Evolutionary conservation across 164 flowering plant genomes (phyloP), one percentile per base, ranked within the genome.

Genomic region (Saururus chinensis): DNA sequence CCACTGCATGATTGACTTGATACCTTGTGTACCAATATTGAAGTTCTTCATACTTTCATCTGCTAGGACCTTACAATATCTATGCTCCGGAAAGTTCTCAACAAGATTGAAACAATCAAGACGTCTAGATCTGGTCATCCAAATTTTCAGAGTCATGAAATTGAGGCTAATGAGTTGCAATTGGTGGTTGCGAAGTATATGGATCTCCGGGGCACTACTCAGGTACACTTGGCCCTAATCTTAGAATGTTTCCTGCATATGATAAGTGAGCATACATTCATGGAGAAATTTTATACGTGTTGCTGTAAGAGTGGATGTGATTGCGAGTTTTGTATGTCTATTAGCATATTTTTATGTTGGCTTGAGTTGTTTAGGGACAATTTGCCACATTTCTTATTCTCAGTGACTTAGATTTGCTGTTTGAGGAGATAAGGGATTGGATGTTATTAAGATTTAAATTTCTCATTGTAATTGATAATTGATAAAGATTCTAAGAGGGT

Each of bases 131-230:
- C 89, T 20, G 96, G 97, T 30, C 51, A 51, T 25, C 87, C 96
- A 23, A 93, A 87, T 73, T 93, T 90, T 70, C 95, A 84, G 61
- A 79, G 95, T 19, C 91, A 84, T 60, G 77, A 81, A 68, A 80
- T 85, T 57, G 99, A 93, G 73, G 87, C 91, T 1, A 82, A 81
- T 76, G 92, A 85, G 12, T 67, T 93, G 73, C 97, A 90, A 62
- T 64, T 69, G n/a, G 78, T 77, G 9, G 81, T 88, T 68, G 72
- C 81, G 23, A 82, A 80, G 66, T 93, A 93, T 75, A 80, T 93
- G 68, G 71, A 83, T 68, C 74, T 79, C 53, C 76, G 97, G 73
- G 95, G 99, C 40, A 77, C 88, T 53, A 71, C 82, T 56, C 85
- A 84, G 84, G 84, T 86, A 81, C 37, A 40, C 12, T 12, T 14